Evolutionary conservation across 257 asterid genomes (phyloP).

Genomic region (Osmanthus fragrans): DNA sequence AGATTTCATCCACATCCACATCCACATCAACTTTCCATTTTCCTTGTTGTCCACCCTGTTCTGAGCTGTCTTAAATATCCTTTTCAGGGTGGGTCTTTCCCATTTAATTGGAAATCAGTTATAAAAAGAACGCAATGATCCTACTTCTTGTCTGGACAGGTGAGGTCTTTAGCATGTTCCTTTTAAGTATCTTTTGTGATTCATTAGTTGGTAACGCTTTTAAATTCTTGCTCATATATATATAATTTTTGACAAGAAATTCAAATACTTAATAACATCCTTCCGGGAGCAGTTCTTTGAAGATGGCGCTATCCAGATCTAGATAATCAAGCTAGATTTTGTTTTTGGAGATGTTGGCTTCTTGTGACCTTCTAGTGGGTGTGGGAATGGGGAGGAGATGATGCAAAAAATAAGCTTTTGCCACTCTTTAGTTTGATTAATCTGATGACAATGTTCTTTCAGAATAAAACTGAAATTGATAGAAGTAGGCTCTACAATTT

Average conservation of each 20-base stretch:
- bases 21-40: slow-evolving; percentile 15
- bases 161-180: slow-evolving; percentile 29
- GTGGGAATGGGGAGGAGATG: not conserved
- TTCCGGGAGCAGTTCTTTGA: too few species aligned
- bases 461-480: not conserved
- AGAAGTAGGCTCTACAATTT: not conserved
- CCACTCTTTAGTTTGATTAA: slow-evolving; percentile 1
- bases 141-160: slow-evolving; percentile 74
- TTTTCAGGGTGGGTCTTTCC: slow-evolving; percentile 90
- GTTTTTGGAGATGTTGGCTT: not conserved
- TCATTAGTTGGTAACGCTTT: not conserved
- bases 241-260: too few species aligned
- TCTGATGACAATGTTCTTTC: not conserved
- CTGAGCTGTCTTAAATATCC: slow-evolving; percentile 19
- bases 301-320: too few species aligned
- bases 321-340: too few species aligned
- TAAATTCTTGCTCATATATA: too few species aligned
- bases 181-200: slow-evolving; percentile 14
- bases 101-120: slow-evolving; percentile 88
- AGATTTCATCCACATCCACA: slow-evolving; percentile 25
- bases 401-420: not conserved
- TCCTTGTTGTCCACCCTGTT: slow-evolving; percentile 24
- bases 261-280: too few species aligned
- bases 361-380: not conserved
- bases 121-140: slow-evolving; percentile 71